phyloP scores from a whole-genome alignment of 441 rosid genomes.

The Erodium moschatum region DNA sequence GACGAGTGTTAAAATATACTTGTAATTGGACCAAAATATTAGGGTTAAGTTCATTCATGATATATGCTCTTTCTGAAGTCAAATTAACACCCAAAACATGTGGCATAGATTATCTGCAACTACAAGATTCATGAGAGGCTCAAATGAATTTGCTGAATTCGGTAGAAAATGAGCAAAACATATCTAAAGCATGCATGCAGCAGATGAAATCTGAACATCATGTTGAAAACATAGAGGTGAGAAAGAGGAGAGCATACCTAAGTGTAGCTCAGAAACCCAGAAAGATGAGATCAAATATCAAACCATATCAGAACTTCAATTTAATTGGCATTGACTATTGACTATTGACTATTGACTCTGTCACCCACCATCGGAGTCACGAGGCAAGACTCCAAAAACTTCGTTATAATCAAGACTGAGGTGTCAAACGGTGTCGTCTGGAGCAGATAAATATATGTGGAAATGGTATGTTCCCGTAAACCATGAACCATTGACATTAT shows the following conservation, averaged over 20 bases:
- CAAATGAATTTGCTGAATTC: neutral
- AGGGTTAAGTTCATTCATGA: too few species aligned
- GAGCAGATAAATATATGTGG: neutral
- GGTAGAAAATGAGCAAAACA: too few species aligned
- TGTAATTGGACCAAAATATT: too few species aligned
- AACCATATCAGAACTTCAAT: neutral
- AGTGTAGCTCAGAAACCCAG: neutral
- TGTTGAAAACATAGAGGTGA: neutral
- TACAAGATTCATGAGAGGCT: neutral
- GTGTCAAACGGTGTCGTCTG: neutral
- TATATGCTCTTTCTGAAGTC: neutral
- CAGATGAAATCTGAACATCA: neutral
- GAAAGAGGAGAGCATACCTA: neutral
- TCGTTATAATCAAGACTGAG: neutral
- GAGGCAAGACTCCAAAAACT: neutral
- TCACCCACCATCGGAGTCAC: neutral
- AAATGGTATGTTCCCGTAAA: too few species aligned
- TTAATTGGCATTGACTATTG: neutral
- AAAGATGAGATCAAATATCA: neutral
- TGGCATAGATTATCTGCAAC: neutral
- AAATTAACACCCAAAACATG: neutral
- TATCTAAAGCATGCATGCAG: too few species aligned
- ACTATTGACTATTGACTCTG: neutral
- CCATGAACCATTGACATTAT: too few species aligned
- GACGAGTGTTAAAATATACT: too few species aligned